Evolutionary conservation across 2,329 filamentous ascomycete species (phyloP).

Genomic region (Fusarium subtropicale): DNA sequence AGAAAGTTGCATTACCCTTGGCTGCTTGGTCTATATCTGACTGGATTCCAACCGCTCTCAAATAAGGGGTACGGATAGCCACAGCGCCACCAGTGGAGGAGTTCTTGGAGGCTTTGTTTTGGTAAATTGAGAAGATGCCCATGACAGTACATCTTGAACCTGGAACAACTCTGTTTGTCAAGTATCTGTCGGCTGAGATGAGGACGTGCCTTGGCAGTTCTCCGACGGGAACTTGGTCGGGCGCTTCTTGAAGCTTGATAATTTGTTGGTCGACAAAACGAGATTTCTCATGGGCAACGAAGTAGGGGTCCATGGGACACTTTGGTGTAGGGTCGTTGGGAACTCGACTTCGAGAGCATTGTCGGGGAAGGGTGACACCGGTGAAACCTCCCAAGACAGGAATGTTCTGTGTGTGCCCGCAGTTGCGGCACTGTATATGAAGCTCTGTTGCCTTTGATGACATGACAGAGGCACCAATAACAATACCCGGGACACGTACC

Average conservation of each 20-base stretch:
- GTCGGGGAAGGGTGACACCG: conserved; percentile 84
- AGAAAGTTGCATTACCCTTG: conserved; percentile 85
- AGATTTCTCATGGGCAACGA: conserved; percentile 93
- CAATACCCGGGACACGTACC: conserved; percentile 96
- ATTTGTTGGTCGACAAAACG: conserved; percentile 98
- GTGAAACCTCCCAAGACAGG: conserved; percentile 87
- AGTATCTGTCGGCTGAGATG: conserved; percentile 94
- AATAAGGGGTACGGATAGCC: conserved; percentile 93
- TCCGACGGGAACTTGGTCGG: conserved; percentile 96
- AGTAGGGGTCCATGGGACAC: conserved; percentile 95
- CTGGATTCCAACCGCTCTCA: conserved; percentile 91
- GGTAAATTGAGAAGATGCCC: conserved; percentile 98
- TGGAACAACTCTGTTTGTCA: conserved; percentile 95
- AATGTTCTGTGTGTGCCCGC: conserved; percentile 76
- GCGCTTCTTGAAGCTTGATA: conserved; percentile 96
- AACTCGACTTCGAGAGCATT: conserved; percentile 73
- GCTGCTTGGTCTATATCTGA: conserved; percentile 90
- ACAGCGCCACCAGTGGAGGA: conserved; percentile 81
- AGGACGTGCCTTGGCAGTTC: conserved; percentile 95
- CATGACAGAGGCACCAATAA: conserved; percentile 96
- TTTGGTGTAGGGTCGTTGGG: conserved; percentile 76
- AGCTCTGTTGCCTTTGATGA: conserved; percentile 94
- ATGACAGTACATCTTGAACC: conserved; percentile 95
- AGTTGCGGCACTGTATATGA: conserved; percentile 88
- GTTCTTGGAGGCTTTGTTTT: conserved; percentile 87